Evolutionary conservation across 1,284 basidiomycete genomes (phyloP).

Genomic region (Cryptococcus floricola): DNA sequence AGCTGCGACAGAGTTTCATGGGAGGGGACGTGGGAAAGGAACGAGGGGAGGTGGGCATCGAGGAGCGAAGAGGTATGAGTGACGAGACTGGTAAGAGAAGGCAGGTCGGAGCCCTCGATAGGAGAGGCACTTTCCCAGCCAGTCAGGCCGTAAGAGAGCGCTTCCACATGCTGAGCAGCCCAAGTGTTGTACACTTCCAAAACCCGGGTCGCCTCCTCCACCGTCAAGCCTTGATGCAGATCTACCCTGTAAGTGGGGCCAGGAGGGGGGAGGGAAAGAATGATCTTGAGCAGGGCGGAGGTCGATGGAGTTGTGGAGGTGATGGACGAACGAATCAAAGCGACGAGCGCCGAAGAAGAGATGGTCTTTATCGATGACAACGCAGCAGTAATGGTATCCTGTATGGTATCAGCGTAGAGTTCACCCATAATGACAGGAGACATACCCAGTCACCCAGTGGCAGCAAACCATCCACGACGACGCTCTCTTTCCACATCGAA

Average conservation of each 20-base stretch:
- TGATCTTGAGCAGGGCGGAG: constrained; percentile 18
- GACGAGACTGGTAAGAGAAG: constrained; percentile 21
- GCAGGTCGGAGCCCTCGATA: not conserved
- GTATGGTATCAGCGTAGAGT: not conserved
- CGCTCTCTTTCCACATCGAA: constrained; percentile 34
- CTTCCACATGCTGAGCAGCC: constrained; percentile 30
- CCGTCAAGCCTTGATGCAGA: constrained; percentile 27
- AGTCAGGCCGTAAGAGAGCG: constrained; percentile 22
- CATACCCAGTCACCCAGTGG: constrained; percentile 42
- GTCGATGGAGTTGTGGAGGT: constrained; percentile 9
- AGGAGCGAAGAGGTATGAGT: constrained; percentile 40
- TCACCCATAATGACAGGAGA: constrained; percentile 1
- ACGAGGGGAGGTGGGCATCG: constrained; percentile 45
- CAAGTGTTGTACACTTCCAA: constrained; percentile 29
- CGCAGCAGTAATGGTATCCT: constrained; percentile 25
- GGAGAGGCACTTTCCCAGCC: constrained; percentile 22
- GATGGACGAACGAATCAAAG: constrained; percentile 25
- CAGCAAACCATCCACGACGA: constrained; percentile 34
- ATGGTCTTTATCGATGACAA: constrained; percentile 28
- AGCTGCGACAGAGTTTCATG: constrained; percentile 29
- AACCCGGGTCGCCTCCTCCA: constrained; percentile 32
- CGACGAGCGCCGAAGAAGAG: constrained; percentile 30
- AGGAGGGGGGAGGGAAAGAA: constrained; percentile 33
- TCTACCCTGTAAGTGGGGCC: constrained; percentile 40
- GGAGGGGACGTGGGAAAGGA: constrained; percentile 34